Conservation (phyloP, 2,329 filamentous ascomycete genomes). For the Penicillium oxalicum region DNA sequence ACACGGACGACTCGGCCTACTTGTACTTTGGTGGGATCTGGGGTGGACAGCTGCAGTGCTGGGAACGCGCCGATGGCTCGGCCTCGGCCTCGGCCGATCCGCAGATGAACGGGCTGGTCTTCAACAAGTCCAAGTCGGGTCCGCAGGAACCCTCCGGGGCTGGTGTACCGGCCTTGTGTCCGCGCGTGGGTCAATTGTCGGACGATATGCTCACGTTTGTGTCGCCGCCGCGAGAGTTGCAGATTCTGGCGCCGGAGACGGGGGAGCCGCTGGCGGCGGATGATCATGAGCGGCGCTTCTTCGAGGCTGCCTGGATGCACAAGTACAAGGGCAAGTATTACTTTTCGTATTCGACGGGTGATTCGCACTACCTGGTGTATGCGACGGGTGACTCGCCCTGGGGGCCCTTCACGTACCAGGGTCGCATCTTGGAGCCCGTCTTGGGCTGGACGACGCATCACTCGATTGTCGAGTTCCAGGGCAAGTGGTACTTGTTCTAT, state of each 20-base stretch:
- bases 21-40: conserved; percentile 74
- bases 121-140: conserved; percentile 51
- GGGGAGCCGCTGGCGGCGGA: conserved; percentile 56
- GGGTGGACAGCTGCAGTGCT: conserved; percentile 77
- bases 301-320: conserved; percentile 76
- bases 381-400: conserved; percentile 59
- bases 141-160: conserved; percentile 55
- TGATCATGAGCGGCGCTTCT: conserved; percentile 70
- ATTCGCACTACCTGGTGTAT: conserved; percentile 69
- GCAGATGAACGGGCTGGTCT: conserved; percentile 38
- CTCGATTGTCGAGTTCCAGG: conserved; percentile 67
- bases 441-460: conserved; percentile 78
- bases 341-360: conserved; percentile 72
- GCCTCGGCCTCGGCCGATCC: conserved; percentile 22
- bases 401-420: conserved; percentile 68
- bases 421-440: conserved; percentile 68
- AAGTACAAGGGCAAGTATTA: conserved; percentile 65
- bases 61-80: conserved; percentile 30
- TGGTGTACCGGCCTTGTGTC: conserved; percentile 55
- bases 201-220: conserved; percentile 62
- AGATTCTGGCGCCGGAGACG: conserved; percentile 57
- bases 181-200: conserved; percentile 60
- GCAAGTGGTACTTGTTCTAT: conserved; percentile 68
- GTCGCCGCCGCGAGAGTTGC: conserved; percentile 51
- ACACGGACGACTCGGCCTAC: conserved; percentile 59